phyloP scores from a whole-genome alignment of 148 eudicot genomes.

The Spergularia marina region DNA sequence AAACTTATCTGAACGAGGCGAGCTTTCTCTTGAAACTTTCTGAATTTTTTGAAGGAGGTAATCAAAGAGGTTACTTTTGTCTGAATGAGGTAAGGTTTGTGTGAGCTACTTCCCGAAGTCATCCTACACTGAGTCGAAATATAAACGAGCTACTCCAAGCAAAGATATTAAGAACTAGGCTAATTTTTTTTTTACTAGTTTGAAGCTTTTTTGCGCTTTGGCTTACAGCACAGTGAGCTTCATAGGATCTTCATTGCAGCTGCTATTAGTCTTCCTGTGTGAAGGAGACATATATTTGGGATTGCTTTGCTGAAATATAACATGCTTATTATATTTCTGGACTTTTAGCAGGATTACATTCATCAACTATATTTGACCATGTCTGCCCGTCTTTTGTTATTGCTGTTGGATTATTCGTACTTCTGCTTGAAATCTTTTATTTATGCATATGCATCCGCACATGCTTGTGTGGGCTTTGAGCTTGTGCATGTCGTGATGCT shows the following conservation, averaged over 20 bases:
- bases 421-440: background rate
- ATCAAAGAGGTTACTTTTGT: background rate
- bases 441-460: background rate
- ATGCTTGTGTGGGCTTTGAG: background rate
- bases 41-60: background rate
- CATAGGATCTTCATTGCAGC: background rate
- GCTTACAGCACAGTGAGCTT: background rate
- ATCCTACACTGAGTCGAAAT: too few species aligned
- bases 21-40: background rate
- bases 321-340: background rate
- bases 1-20: background rate
- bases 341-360: background rate
- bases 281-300: background rate
- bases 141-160: background rate
- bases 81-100: constrained; percentile 1
- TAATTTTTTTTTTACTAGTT: background rate
- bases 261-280: background rate
- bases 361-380: background rate
- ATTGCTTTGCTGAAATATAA: background rate
- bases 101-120: background rate
- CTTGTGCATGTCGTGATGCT: background rate
- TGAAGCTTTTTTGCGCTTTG: background rate
- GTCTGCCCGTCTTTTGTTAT: background rate
- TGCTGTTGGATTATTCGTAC: background rate
- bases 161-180: background rate